Conservation (phyloP, 257 asterid genomes). For the Nicotiana otophora region DNA sequence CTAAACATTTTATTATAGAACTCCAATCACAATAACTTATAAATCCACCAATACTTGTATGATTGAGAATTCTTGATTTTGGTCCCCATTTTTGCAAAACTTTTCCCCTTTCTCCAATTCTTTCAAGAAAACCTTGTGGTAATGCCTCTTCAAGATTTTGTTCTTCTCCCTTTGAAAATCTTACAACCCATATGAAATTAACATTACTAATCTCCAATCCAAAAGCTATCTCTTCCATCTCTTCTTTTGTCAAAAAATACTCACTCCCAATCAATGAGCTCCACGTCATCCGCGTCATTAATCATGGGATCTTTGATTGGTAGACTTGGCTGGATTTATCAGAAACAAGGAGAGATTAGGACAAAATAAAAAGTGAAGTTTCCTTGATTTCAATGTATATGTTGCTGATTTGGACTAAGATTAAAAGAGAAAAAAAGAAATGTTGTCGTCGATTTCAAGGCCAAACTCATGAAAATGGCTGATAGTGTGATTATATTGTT, state of each 20-base stretch:
- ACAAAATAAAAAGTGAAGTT: not conserved
- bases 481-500: too few relatives aligned
- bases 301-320: not conserved
- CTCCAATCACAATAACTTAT: constrained; percentile 34
- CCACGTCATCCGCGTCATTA: not conserved
- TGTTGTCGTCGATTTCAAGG: not conserved
- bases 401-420: not conserved
- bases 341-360: too few relatives aligned
- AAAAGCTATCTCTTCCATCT: constrained; percentile 37
- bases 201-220: constrained; percentile 43
- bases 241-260: constrained; percentile 32
- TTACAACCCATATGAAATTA: constrained; percentile 44
- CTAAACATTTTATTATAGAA: constrained; percentile 20
- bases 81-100: constrained; percentile 29
- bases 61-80: constrained; percentile 20
- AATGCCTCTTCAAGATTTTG: constrained; percentile 19
- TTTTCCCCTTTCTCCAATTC: constrained; percentile 29
- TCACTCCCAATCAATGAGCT: constrained; percentile 50
- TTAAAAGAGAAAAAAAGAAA: not conserved
- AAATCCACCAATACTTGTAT: constrained; percentile 28
- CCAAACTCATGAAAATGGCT: too few relatives aligned
- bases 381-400: not conserved
- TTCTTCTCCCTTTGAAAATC: constrained; percentile 31
- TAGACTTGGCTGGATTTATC: constrained; percentile 7
- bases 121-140: constrained; percentile 27